Evolutionary conservation across 768 basidiomycete species (phyloP).

Genomic region (Gymnopilus junonius): DNA sequence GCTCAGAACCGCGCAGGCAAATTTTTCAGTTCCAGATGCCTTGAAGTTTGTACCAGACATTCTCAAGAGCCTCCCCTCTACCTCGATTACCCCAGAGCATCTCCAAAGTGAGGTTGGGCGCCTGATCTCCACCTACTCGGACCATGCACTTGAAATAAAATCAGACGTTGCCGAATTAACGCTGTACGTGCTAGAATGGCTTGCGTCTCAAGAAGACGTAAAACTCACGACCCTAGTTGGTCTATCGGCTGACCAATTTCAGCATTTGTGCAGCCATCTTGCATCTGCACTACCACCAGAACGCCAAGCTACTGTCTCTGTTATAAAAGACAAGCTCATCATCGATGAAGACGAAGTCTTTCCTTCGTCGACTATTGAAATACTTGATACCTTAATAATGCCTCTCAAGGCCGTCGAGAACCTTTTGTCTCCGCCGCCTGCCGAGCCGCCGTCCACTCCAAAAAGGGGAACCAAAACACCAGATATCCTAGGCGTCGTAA

Average conservation of each 20-base stretch:
- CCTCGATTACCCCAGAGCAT: slow-evolving; percentile 28
- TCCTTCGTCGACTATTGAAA: slow-evolving; percentile 32
- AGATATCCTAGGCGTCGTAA: slow-evolving; percentile 64
- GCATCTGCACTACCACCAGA: slow-evolving; percentile 27
- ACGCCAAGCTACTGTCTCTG: slow-evolving; percentile 23
- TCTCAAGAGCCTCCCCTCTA: slow-evolving; percentile 26
- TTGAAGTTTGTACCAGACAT: slow-evolving; percentile 29
- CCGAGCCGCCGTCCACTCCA: slow-evolving; percentile 55
- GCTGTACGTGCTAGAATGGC: slow-evolving; percentile 58
- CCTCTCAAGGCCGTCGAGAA: slow-evolving; percentile 51
- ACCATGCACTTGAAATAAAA: slow-evolving; percentile 33
- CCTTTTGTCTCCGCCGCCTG: slow-evolving; percentile 45
- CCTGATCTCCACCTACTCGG: slow-evolving; percentile 33
- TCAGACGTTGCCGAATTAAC: slow-evolving; percentile 40
- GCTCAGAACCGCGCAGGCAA: slow-evolving; percentile 34
- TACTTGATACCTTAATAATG: slow-evolving; percentile 41
- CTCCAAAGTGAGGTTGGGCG: slow-evolving; percentile 40
- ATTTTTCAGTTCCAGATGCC: slow-evolving; percentile 27
- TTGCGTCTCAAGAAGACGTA: slow-evolving; percentile 46
- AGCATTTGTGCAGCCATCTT: slow-evolving; percentile 47
- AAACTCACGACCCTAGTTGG: slow-evolving; percentile 52
- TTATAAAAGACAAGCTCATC: slow-evolving; percentile 33
- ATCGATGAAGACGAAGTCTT: slow-evolving; percentile 47
- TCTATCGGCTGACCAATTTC: slow-evolving; percentile 50
- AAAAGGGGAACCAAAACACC: slow-evolving; percentile 52